A percentile compares a stretch with the other conserved stretches of the same genome.
Evolutionary conservation across 1,284 basidiomycete species (phyloP).

Genomic region (Mycena sp.): DNA sequence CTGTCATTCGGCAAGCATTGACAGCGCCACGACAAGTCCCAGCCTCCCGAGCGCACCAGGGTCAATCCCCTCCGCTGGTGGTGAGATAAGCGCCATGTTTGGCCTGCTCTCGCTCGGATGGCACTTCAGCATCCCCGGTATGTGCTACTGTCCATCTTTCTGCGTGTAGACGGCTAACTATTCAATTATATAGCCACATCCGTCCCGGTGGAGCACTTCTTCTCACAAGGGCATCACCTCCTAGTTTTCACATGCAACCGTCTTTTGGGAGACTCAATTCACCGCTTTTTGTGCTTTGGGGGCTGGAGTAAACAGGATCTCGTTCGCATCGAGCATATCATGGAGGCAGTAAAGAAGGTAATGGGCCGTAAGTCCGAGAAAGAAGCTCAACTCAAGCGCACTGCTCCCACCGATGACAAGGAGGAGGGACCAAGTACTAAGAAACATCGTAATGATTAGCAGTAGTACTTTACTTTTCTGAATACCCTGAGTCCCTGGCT

Average conservation of each 20-base stretch:
- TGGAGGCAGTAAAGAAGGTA: constrained; percentile 3
- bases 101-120: too few relatives aligned
- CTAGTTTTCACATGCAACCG: constrained; percentile 1
- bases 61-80: too few relatives aligned
- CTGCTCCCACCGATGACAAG: neutral
- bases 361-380: neutral
- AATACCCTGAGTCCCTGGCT: neutral
- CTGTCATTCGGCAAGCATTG: too few relatives aligned
- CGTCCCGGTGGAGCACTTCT: neutral
- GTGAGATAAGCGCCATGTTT: too few relatives aligned
- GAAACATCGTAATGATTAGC: neutral
- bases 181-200: too few relatives aligned
- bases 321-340: neutral
- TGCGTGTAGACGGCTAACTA: too few relatives aligned
- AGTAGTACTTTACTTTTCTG: neutral
- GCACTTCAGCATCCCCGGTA: too few relatives aligned
- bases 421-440: constrained; percentile 5
- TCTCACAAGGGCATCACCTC: neutral
- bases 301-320: too few relatives aligned
- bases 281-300: too few relatives aligned
- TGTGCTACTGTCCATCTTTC: too few relatives aligned
- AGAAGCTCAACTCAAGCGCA: neutral
- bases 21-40: too few relatives aligned
- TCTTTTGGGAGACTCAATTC: neutral
- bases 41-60: too few relatives aligned